phyloP scores from a whole-genome alignment of 1,284 basidiomycete species.

The Cryptococcus sp. region DNA sequence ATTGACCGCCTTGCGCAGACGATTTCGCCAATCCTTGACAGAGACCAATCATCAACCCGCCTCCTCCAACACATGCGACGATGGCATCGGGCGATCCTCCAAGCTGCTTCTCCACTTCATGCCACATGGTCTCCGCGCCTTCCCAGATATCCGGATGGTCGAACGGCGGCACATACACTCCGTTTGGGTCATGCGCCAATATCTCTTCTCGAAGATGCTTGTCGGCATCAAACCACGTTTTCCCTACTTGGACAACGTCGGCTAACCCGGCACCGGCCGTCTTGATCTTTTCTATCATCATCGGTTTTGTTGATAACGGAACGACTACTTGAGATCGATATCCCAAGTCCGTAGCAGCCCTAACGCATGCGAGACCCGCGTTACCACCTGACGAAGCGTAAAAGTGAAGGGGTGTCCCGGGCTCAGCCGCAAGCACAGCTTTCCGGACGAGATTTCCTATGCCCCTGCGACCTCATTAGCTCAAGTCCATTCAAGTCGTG shows the following conservation, averaged over 20 bases:
- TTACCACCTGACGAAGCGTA: slow-evolving; percentile 37
- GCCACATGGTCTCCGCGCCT: slow-evolving; percentile 25
- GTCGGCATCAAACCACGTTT: slow-evolving; percentile 31
- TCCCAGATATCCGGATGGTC: slow-evolving; percentile 30
- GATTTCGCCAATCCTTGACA: slow-evolving; percentile 20
- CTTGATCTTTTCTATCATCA: slow-evolving; percentile 29
- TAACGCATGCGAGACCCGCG: slow-evolving; percentile 34
- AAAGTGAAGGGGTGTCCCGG: slow-evolving; percentile 23
- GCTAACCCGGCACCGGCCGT: slow-evolving; percentile 29
- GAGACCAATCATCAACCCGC: slow-evolving; percentile 31
- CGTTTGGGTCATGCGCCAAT: slow-evolving; percentile 17
- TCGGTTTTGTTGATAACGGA: slow-evolving; percentile 22
- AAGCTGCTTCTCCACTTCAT: slow-evolving; percentile 24
- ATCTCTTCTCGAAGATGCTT: slow-evolving; percentile 20
- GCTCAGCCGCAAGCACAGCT: slow-evolving; percentile 8
- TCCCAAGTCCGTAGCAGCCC: slow-evolving; percentile 23
- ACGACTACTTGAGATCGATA: slow-evolving; percentile 30
- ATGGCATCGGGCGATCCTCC: slow-evolving; percentile 18
- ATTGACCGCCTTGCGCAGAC: neutral
- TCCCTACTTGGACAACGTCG: slow-evolving; percentile 26
- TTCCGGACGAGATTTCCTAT: slow-evolving; percentile 32
- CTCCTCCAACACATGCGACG: slow-evolving; percentile 35
- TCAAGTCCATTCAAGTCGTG: neutral
- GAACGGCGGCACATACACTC: slow-evolving; percentile 36
- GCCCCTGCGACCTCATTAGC: slow-evolving; percentile 16